phyloP scores from a whole-genome alignment of 306 rosid genomes.

The Quercus berberidifolia region DNA sequence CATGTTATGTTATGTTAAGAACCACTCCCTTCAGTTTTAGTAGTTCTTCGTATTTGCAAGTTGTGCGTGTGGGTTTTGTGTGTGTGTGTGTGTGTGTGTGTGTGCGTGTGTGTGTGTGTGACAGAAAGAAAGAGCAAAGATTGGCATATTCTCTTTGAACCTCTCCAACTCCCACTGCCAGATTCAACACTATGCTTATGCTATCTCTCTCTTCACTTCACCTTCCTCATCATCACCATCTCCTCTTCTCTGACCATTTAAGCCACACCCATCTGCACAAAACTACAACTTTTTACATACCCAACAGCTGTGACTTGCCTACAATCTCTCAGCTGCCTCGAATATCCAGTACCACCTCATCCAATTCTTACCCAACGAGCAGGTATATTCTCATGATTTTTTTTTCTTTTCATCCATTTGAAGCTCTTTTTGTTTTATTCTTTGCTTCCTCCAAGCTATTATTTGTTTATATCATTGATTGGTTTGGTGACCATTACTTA shows the following conservation, averaged over 20 bases:
- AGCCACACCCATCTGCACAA: constrained; percentile 8
- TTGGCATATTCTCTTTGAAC: neutral
- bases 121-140: neutral
- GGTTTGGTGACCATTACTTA: too few species aligned
- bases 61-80: neutral
- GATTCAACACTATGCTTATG: neutral
- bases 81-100: neutral
- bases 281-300: neutral
- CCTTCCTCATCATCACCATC: constrained; percentile 18
- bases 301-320: neutral
- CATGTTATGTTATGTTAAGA: too few species aligned
- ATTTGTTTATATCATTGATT: neutral
- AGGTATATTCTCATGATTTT: neutral
- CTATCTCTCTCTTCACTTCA: constrained; percentile 17
- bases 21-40: too few species aligned
- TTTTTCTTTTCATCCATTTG: neutral
- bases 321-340: neutral
- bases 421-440: neutral
- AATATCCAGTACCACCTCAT: constrained; percentile 5
- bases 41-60: neutral
- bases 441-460: neutral
- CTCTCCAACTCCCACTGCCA: neutral
- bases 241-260: neutral
- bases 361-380: neutral
- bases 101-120: too few species aligned